Percentiles rank a stretch among this genome's conserved stretches.
These are phyloP conservation scores for Myrica gale DNA, from an alignment of 306 rosid species.

Conservation along the genomic window DNA sequence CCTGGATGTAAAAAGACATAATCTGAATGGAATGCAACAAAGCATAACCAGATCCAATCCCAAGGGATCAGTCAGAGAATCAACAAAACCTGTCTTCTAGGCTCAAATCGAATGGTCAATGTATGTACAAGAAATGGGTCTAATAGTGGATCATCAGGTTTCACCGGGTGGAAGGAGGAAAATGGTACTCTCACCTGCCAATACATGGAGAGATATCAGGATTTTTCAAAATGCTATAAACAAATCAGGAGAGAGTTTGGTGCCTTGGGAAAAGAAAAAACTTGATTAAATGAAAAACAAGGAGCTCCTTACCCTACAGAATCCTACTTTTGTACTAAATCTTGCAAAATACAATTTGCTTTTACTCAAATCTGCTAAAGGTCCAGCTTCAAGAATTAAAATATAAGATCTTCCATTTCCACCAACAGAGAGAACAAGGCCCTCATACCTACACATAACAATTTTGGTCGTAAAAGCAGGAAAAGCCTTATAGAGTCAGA, in stretches of 20 bases:
- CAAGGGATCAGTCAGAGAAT: conserved; percentile 19
- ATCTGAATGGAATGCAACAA: no score
- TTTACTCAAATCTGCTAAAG: conserved; percentile 69
- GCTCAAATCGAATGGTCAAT: conserved; percentile 92
- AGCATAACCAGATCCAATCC: conserved; percentile 12
- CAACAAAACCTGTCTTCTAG: conserved; percentile 82
- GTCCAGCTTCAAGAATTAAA: conserved; percentile 89
- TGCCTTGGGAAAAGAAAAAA: not conserved
- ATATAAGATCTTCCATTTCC: conserved; percentile 93
- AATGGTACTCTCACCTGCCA: conserved; percentile 94
- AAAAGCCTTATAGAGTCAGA: conserved; percentile 17
- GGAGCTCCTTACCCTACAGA: conserved; percentile 69
- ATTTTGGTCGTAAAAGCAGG: conserved; percentile 7
- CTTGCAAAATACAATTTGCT: conserved; percentile 85
- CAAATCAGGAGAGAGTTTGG: conserved; percentile 11
- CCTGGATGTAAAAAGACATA: no score
- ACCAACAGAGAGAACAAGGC: conserved; percentile 92
- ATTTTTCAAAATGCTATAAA: conserved; percentile 17
- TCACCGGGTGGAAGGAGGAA: conserved; percentile 87
- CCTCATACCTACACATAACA: conserved; percentile 70
- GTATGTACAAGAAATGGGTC: conserved; percentile 97
- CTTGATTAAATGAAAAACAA: not conserved
- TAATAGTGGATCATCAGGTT: conserved; percentile 82
- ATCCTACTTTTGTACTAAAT: conserved; percentile 88
- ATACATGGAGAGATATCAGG: conserved; percentile 19